A percentile compares a stretch with the other conserved stretches of the same genome.
Conservation (phyloP, 2,329 filamentous ascomycete species). For the Aspergillus tubingensis region DNA sequence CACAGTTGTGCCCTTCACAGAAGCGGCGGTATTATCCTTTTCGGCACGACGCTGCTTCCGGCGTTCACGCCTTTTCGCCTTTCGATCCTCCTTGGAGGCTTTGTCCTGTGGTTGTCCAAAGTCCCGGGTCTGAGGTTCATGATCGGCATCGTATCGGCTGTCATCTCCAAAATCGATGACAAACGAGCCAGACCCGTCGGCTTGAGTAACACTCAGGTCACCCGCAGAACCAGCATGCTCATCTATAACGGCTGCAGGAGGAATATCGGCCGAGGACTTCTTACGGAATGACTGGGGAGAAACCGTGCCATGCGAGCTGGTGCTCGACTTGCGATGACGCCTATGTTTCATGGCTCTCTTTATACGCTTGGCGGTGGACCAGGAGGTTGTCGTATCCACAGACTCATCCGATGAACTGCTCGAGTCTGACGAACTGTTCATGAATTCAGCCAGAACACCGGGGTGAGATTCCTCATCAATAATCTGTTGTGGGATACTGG, state of each 20-base stretch:
- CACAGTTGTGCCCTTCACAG: neutral
- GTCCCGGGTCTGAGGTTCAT: constrained; percentile 32
- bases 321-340: constrained; percentile 75
- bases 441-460: constrained; percentile 77
- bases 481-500: constrained; percentile 86
- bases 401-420: constrained; percentile 63
- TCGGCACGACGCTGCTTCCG: constrained; percentile 25
- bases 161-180: constrained; percentile 33
- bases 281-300: constrained; percentile 28
- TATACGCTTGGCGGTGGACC: constrained; percentile 73
- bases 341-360: constrained; percentile 72
- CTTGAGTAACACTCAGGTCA: constrained; percentile 26
- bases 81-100: constrained; percentile 13
- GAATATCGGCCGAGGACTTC: constrained; percentile 21
- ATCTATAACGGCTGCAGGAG: constrained; percentile 16
- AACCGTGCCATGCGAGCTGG: constrained; percentile 59
- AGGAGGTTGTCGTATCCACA: constrained; percentile 66
- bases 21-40: constrained; percentile 9
- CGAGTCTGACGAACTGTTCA: constrained; percentile 60
- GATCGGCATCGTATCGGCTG: constrained; percentile 30
- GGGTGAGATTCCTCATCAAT: constrained; percentile 90
- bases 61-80: constrained; percentile 24
- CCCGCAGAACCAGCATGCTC: constrained; percentile 23
- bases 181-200: constrained; percentile 23
- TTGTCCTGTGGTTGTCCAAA: constrained; percentile 29